Percentiles rank a stretch among this genome's conserved stretches.
phyloP scores from a whole-genome alignment of 345 rosid genomes.

The Ceriops zippeliana region DNA sequence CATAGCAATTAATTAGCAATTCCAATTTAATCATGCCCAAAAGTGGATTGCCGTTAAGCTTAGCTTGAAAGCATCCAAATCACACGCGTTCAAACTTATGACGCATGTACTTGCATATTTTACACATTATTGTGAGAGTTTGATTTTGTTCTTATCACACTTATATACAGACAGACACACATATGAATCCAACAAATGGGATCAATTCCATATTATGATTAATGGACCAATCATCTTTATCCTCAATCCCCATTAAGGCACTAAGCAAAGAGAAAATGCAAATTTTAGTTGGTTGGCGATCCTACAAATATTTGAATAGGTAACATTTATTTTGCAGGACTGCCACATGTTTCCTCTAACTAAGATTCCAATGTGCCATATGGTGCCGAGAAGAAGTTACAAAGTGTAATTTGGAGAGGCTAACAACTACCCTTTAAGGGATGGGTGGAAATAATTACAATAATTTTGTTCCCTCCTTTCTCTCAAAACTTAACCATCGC shows the following conservation, averaged over 20 bases:
- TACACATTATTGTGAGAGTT: constrained; percentile 7
- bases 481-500: constrained; percentile 22
- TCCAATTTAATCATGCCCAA: background rate
- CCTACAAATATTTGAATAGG: too few relatives aligned
- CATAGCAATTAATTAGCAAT: background rate
- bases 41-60: background rate
- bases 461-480: constrained; percentile 50
- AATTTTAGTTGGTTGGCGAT: too few relatives aligned
- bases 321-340: too few relatives aligned
- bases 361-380: too few relatives aligned
- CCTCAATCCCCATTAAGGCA: background rate
- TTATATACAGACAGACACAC: too few relatives aligned
- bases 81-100: constrained; percentile 8
- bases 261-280: background rate
- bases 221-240: background rate
- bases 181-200: too few relatives aligned
- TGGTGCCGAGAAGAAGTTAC: too few relatives aligned
- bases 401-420: too few relatives aligned
- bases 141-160: constrained; percentile 17
- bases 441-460: constrained; percentile 24
- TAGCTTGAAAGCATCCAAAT: background rate
- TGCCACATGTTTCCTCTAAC: too few relatives aligned
- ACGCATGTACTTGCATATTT: constrained; percentile 9
- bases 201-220: background rate
- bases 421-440: too few relatives aligned